Base-by-base conservation (phyloP, 352 stramenopile genomes). In the Elongisporangium prolatum region DNA sequence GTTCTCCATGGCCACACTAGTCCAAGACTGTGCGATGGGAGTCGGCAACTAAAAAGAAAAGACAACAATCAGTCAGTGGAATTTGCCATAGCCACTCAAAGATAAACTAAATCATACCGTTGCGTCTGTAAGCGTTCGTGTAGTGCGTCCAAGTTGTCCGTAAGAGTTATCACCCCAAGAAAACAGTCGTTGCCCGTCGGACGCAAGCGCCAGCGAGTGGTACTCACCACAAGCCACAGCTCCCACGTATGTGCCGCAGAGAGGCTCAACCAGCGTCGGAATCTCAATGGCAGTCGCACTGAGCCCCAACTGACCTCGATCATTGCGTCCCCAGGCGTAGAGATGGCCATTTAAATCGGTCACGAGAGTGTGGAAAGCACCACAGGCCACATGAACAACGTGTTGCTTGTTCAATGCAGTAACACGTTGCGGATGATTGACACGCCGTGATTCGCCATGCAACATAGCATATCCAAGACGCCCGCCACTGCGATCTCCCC, bases 81-180 rank as follows among this genome's bases (percentile, higher is more conserved):
- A 28, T 14, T 50, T 16, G 17, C 37, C 21, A 34, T 37, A 6
- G 44, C 56, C 25, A 18, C 14, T 21, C 25, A 7, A 34, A 34
- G 24, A 8, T 3, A 34, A 48, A 37, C 3, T 49, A 5, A 68
- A 7, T 34, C 73, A 50, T 60, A 86, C 78, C 66, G 65, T 65
- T 21, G 72, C 68, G 25, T 86, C 75, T 0, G 72, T 49, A 21
- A 81, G 64, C 7, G 56, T 61, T 49, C 77, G 65, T 0, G 77
- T 72, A 1, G 17, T 28, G 17, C 80, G 68, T 18, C 84, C 84
- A 8, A 93, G 75, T 52, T 93, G 75, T 2, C 63, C 68, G 25
- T 78, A 90, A 51, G 77, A 78, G 60, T 86, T 87, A 67, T 81
- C 84, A 10, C 84, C 84, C 84, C 80, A 93, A 3, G 80, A 87